Base-by-base conservation (phyloP, 768 basidiomycete genomes). In the Rhodotorula kratochvilovae region DNA sequence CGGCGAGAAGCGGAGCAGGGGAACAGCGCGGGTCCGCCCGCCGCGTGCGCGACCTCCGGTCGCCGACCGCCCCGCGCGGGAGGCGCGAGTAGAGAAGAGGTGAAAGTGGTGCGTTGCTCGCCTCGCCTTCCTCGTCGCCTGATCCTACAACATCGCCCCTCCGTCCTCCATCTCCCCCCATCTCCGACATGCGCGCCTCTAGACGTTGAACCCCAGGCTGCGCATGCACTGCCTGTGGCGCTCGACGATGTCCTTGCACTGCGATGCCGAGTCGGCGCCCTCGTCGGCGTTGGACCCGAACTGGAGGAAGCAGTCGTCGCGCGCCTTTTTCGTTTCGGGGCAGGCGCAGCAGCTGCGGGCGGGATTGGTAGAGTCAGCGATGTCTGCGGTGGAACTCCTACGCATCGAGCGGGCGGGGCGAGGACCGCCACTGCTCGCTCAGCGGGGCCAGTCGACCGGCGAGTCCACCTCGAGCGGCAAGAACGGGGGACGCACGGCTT, bases 401-500 rank as follows among this genome's bases (percentile, higher is more conserved):
- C 64, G 67, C 17, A 19, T 46, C 23, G 21, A 25, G 64, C 36
- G 36, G 60, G 31, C 25, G 15, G 19, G 21, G 45, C 8, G 45
- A 46, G 45, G 15, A 46, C 45, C 45, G 45, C 45, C 45, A 46
- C 45, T 7, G 19, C 17, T n/a, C 19, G 45, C 45, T 23, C 45
- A 23, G 13, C n/a, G n/a, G n/a, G n/a, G n/a, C n/a, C 42, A 42
- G 10, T 42, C 16, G 42, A 42, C 42, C n/a, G n/a, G n/a, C n/a
- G n/a, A n/a, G n/a, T n/a, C 42, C 45, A 5, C 27, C 36, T 25
- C 36, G 46, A 27, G 21, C 3, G 23, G n/a, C 13, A 5, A n/a
- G n/a, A n/a, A n/a, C n/a, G n/a, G n/a, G n/a, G n/a, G 23, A 83
- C 91, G 69, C 80, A 96, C 95, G 95, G 90, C 80, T 98, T 99